These are phyloP conservation scores for Lophiostoma macrostomum DNA, from an alignment of 495 filamentous ascomycete genomes.

Conservation along the genomic window DNA sequence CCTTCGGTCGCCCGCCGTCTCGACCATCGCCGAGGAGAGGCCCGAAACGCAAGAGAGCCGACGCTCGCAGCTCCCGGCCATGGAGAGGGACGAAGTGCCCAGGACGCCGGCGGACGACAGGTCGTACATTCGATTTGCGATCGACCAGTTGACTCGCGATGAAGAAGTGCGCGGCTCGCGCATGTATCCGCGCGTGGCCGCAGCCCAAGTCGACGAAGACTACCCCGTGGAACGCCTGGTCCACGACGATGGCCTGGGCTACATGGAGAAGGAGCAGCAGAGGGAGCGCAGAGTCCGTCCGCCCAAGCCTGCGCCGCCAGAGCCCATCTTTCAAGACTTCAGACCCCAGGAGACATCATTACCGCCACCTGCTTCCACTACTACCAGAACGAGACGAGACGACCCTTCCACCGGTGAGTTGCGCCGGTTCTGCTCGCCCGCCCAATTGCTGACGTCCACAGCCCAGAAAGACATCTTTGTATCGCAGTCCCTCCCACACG, in stretches of 20 bases:
- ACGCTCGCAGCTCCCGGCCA: constrained; percentile 4
- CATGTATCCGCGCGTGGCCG: constrained; percentile 19
- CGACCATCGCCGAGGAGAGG: constrained; percentile 28
- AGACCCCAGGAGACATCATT: too few relatives aligned
- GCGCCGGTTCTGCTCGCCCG: too few relatives aligned
- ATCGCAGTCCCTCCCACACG: constrained; percentile 48
- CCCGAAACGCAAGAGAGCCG: constrained; percentile 26
- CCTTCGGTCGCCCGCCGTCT: constrained; percentile 15
- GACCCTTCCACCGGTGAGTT: too few relatives aligned
- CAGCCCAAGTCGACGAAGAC: constrained; percentile 17
- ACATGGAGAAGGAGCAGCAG: constrained; percentile 25
- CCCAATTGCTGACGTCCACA: constrained; percentile 3
- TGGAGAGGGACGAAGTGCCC: constrained; percentile 42
- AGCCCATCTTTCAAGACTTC: too few relatives aligned
- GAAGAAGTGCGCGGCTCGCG: constrained; percentile 50
- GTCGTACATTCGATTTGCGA: constrained; percentile 69
- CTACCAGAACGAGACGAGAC: constrained; percentile 7
- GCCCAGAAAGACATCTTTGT: constrained; percentile 48
- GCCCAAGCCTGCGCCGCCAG: too few relatives aligned
- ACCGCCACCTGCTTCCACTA: constrained; percentile 2
- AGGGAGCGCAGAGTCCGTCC: constrained; percentile 13
- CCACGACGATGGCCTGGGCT: constrained; percentile 32
- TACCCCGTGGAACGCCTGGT: constrained; percentile 34
- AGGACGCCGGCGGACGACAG: constrained; percentile 67
- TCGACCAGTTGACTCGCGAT: constrained; percentile 68